Conservation (phyloP, 2,329 filamentous ascomycete genomes). For the Colletotrichum cereale region DNA sequence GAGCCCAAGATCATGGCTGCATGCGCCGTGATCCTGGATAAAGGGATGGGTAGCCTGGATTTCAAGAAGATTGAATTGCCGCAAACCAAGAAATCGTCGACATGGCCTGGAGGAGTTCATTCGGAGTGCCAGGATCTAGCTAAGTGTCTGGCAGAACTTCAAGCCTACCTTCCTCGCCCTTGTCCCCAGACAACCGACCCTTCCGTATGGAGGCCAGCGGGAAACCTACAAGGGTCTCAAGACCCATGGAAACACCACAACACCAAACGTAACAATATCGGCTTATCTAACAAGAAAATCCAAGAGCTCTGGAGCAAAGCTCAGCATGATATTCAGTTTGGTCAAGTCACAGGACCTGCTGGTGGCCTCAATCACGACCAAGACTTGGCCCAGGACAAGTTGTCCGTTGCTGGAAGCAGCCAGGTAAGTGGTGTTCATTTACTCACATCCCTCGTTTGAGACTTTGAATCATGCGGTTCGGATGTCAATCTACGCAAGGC, state of each 20-base stretch:
- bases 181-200: neutral
- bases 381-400: neutral
- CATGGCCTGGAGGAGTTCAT: neutral
- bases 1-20: conserved; percentile 43
- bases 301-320: neutral
- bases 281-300: neutral
- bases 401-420: neutral
- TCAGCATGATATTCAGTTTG: neutral
- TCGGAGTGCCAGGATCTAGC: neutral
- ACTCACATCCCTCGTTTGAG: neutral
- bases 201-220: neutral
- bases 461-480: neutral
- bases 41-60: neutral
- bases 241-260: neutral
- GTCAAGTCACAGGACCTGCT: neutral
- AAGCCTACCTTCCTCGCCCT: neutral
- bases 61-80: neutral
- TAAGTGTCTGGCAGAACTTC: neutral
- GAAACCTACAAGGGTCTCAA: neutral
- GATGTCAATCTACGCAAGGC: too few relatives aligned
- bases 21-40: neutral
- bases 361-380: neutral
- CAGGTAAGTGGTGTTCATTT: neutral
- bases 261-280: neutral
- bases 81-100: neutral